Evolutionary conservation across 805 yeast species (phyloP).

Genomic region (Isabelozyma heimii): DNA sequence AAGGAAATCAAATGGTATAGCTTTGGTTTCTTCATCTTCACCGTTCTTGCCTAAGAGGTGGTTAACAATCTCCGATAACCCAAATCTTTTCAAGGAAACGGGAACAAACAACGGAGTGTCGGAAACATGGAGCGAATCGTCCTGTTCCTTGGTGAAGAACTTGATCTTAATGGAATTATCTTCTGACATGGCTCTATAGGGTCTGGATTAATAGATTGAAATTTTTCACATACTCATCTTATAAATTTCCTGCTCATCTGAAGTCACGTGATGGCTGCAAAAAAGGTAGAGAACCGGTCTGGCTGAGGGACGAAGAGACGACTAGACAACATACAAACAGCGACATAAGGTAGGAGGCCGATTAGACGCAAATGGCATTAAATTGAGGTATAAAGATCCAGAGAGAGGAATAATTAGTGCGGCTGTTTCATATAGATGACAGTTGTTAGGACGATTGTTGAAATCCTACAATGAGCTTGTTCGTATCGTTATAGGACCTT

Average conservation of each 20-base stretch:
- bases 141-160: slow-evolving; percentile 83
- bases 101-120: slow-evolving; percentile 90
- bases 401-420: too few relatives aligned
- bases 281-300: too few relatives aligned
- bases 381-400: too few relatives aligned
- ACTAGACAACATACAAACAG: too few relatives aligned
- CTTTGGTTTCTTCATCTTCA: slow-evolving; percentile 43
- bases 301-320: too few relatives aligned
- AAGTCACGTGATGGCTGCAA: not conserved
- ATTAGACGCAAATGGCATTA: not conserved
- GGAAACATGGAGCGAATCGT: slow-evolving; percentile 61
- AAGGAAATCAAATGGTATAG: slow-evolving; percentile 90
- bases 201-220: not conserved
- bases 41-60: slow-evolving; percentile 59
- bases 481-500: too few relatives aligned
- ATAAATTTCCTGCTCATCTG: not conserved
- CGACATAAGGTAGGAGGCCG: not conserved
- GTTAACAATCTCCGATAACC: slow-evolving; percentile 92
- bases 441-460: too few relatives aligned
- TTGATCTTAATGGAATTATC: slow-evolving; percentile 67
- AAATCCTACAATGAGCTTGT: too few relatives aligned
- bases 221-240: not conserved
- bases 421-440: too few relatives aligned
- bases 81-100: slow-evolving; percentile 78
- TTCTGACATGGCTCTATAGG: slow-evolving; percentile 14